phyloP scores from a whole-genome alignment of 2,329 filamentous ascomycete species.

The Aureobasidium sp. region DNA sequence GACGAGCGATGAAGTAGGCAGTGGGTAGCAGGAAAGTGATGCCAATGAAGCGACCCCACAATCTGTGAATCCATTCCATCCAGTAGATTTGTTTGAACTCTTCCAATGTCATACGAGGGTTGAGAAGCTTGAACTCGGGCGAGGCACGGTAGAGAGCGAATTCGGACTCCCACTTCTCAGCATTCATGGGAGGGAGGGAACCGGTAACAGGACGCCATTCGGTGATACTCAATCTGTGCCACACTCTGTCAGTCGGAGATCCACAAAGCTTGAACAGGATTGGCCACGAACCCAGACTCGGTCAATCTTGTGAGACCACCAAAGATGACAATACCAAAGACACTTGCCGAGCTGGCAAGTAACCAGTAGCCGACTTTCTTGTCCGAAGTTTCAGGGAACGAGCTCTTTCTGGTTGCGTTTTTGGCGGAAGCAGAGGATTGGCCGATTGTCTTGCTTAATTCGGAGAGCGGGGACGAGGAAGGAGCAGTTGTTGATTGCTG shows the following conservation, averaged over 20 bases:
- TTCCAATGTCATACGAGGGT: constrained; percentile 82
- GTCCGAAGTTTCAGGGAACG: constrained; percentile 56
- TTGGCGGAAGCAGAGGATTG: neutral
- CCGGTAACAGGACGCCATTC: constrained; percentile 98
- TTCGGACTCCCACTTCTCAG: constrained; percentile 81
- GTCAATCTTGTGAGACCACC: constrained; percentile 89
- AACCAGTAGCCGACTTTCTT: constrained; percentile 88
- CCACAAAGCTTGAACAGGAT: neutral
- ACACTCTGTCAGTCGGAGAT: neutral
- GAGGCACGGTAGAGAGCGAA: constrained; percentile 89
- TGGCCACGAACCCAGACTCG: constrained; percentile 71
- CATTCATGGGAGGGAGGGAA: constrained; percentile 72
- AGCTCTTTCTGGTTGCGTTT: constrained; percentile 1
- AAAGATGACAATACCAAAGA: constrained; percentile 95
- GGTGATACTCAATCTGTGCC: constrained; percentile 78
- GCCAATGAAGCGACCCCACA: constrained; percentile 91
- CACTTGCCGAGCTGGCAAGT: constrained; percentile 80
- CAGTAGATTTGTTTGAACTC: constrained; percentile 99
- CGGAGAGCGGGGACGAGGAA: constrained; percentile 27
- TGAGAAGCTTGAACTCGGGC: constrained; percentile 86
- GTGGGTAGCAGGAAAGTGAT: constrained; percentile 84
- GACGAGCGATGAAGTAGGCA: constrained; percentile 76
- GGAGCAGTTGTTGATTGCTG: constrained; percentile 20
- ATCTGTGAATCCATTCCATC: constrained; percentile 96
- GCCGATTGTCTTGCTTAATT: constrained; percentile 27